Evolutionary conservation across 805 yeast species (phyloP).

Genomic region (Isabelozyma gotoi): DNA sequence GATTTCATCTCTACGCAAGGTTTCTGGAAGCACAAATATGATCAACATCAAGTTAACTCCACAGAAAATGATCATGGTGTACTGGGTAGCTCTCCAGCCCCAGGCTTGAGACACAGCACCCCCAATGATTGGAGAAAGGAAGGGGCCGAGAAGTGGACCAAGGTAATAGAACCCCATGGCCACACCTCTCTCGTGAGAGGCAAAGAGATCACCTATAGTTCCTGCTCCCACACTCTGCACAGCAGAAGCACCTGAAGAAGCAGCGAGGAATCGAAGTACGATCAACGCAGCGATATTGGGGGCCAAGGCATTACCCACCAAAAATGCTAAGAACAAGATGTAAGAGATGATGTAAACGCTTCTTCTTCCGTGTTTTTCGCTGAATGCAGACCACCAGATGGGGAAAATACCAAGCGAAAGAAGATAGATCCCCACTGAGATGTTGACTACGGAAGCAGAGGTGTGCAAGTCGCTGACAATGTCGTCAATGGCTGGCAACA

Average conservation of each 20-base stretch:
- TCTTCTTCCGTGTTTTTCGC: constrained; percentile 75
- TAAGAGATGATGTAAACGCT: constrained; percentile 72
- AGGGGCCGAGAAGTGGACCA: constrained; percentile 81
- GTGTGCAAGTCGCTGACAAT: constrained; percentile 58
- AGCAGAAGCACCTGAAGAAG: constrained; percentile 67
- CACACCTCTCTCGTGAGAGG: constrained; percentile 66
- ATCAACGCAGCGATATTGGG: constrained; percentile 62
- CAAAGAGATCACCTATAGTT: constrained; percentile 72
- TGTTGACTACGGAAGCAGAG: constrained; percentile 58
- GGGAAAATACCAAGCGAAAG: constrained; percentile 78
- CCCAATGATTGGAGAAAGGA: constrained; percentile 75
- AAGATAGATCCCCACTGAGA: constrained; percentile 78
- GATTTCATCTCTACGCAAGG: constrained; percentile 63
- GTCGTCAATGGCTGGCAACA: constrained; percentile 73
- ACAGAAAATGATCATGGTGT: constrained; percentile 73
- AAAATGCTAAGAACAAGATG: constrained; percentile 58
- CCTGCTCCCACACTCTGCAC: constrained; percentile 93
- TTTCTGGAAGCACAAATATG: constrained; percentile 71
- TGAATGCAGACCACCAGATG: constrained; percentile 83
- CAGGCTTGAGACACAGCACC: constrained; percentile 68
- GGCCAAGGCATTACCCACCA: constrained; percentile 70
- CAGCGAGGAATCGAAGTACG: constrained; percentile 66
- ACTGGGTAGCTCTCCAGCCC: constrained; percentile 90
- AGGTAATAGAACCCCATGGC: constrained; percentile 80
- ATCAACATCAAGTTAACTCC: constrained; percentile 52